These are phyloP conservation scores for Ogataea allantospora DNA, from an alignment of 805 yeast genomes.

Conservation along the genomic window DNA sequence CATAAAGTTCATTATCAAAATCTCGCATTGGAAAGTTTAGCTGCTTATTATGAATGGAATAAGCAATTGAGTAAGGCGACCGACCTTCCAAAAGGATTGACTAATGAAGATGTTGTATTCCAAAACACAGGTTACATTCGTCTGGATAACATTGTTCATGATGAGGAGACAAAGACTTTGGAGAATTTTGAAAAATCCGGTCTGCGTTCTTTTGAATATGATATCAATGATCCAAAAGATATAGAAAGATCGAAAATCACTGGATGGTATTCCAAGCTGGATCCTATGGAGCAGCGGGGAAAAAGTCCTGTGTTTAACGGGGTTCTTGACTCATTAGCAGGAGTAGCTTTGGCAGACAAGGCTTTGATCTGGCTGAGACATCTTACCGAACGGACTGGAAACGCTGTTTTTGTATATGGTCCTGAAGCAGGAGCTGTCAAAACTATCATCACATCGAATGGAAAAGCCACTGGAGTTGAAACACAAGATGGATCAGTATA, in stretches of 20 bases:
- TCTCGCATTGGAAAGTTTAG: constrained; percentile 21
- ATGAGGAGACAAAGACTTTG: constrained; percentile 19
- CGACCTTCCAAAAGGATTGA: constrained; percentile 2
- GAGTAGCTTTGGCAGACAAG: constrained; percentile 32
- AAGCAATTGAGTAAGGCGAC: constrained; percentile 4
- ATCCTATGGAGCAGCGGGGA: constrained; percentile 15
- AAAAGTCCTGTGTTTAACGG: constrained; percentile 17
- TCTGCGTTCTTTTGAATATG: constrained; percentile 27
- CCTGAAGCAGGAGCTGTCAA: constrained; percentile 29
- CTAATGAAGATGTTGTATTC: constrained; percentile 7
- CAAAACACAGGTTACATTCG: constrained; percentile 22
- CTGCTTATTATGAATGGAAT: constrained; percentile 8
- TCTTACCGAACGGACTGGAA: constrained; percentile 26
- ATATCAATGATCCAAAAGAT: constrained; percentile 30
- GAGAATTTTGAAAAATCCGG: constrained; percentile 26
- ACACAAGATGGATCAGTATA: constrained; percentile 30
- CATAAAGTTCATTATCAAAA: constrained; percentile 31
- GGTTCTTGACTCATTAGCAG: constrained; percentile 31
- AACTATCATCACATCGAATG: constrained; percentile 15
- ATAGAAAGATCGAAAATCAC: constrained; percentile 29
- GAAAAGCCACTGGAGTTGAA: constrained; percentile 27
- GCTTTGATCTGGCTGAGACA: constrained; percentile 30
- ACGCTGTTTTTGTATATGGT: constrained; percentile 33
- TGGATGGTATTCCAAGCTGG: constrained; percentile 29
- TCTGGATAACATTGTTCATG: constrained; percentile 22